These are phyloP conservation scores for Lichtheimia corymbifera DNA, from an alignment of 371 early-diverging fungal species.

Conservation along the genomic window DNA sequence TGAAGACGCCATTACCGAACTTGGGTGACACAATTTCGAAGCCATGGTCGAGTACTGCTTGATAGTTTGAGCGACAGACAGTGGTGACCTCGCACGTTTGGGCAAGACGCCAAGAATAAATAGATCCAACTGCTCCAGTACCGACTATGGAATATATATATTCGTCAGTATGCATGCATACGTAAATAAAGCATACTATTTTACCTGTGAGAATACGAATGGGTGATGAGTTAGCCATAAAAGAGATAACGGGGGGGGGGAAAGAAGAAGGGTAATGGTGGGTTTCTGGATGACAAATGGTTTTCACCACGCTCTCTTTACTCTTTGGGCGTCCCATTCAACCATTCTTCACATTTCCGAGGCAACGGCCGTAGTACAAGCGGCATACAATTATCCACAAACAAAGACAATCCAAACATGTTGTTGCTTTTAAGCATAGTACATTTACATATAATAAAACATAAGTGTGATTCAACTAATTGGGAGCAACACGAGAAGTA, in stretches of 20 bases:
- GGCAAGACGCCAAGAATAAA: conserved; percentile 73
- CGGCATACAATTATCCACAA: too few species aligned
- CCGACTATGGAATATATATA: conserved; percentile 53
- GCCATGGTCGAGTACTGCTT: conserved; percentile 59
- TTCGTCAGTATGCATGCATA: background rate
- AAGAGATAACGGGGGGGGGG: background rate
- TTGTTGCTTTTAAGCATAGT: background rate
- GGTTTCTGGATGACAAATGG: too few species aligned
- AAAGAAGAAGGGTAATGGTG: background rate
- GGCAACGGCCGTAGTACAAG: too few species aligned
- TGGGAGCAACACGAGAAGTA: conserved; percentile 18
- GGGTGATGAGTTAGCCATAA: background rate
- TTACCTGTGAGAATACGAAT: conserved; percentile 18
- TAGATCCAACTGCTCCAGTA: conserved; percentile 78
- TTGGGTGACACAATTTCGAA: conserved; percentile 64
- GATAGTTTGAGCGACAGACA: conserved; percentile 84
- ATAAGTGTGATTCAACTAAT: background rate
- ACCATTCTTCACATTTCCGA: too few species aligned
- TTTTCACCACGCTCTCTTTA: too few species aligned
- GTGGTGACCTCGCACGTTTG: conserved; percentile 62
- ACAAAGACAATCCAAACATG: too few species aligned
- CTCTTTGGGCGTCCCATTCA: too few species aligned
- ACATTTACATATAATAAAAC: background rate
- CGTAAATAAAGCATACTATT: background rate
- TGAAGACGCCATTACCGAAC: conserved; percentile 64